Percentiles rank a stretch among this genome's conserved stretches.
These are phyloP conservation scores for Pythium coloratum DNA, from an alignment of 352 stramenopile genomes.

Conservation along the genomic window DNA sequence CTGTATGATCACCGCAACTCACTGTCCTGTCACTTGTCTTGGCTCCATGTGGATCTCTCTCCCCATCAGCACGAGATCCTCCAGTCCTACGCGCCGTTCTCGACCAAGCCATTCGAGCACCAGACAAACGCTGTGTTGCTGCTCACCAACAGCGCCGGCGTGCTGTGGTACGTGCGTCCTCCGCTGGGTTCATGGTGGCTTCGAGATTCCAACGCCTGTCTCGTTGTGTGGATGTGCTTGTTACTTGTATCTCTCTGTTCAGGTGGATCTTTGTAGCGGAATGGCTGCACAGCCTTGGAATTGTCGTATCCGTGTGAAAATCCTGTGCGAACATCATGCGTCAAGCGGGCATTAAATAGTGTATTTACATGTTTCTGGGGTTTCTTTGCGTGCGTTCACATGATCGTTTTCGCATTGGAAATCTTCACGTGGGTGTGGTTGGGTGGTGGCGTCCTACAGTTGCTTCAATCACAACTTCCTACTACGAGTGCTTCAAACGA, in stretches of 20 bases:
- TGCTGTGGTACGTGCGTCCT: slow-evolving; percentile 36
- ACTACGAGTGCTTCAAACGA: slow-evolving; percentile 20
- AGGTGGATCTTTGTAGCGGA: slow-evolving; percentile 42
- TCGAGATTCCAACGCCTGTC: slow-evolving; percentile 12
- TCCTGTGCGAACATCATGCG: neutral
- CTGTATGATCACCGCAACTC: neutral
- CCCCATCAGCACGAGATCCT: slow-evolving; percentile 49
- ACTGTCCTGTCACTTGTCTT: neutral
- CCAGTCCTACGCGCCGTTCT: slow-evolving; percentile 52
- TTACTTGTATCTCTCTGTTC: neutral
- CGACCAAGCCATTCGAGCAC: slow-evolving; percentile 24
- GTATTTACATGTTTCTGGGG: slow-evolving; percentile 6
- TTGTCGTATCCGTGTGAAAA: slow-evolving; percentile 33
- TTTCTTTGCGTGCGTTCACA: slow-evolving; percentile 4
- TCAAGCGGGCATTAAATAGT: slow-evolving; percentile 25
- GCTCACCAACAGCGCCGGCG: slow-evolving; percentile 48
- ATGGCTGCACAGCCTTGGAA: slow-evolving; percentile 33
- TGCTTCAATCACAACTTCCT: slow-evolving; percentile 31
- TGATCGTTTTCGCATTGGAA: slow-evolving; percentile 3
- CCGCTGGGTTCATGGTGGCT: slow-evolving; percentile 19
- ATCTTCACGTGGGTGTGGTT: slow-evolving; percentile 10
- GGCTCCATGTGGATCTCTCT: too few relatives aligned
- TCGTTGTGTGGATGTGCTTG: slow-evolving; percentile 1
- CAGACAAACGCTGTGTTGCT: slow-evolving; percentile 34
- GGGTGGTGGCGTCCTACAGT: slow-evolving; percentile 11